Evolutionary conservation across 2,329 filamentous ascomycete species (phyloP).

Genomic region (Periconia sp.): DNA sequence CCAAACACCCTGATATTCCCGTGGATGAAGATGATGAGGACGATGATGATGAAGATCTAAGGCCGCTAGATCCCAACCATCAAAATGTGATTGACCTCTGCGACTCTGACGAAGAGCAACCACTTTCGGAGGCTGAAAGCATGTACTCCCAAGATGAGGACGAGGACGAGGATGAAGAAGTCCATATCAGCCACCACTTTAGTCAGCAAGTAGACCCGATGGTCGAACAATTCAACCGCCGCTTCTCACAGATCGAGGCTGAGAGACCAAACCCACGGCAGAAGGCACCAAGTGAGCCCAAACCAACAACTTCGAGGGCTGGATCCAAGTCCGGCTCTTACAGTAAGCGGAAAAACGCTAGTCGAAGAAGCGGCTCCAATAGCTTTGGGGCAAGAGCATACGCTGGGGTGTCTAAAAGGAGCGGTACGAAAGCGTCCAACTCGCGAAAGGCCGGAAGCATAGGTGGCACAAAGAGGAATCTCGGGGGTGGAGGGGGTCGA

Average conservation of each 20-base stretch:
- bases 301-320: conserved; percentile 16
- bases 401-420: conserved; percentile 25
- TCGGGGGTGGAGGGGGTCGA: conserved; percentile 14
- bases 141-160: conserved; percentile 29
- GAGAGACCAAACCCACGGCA: conserved; percentile 8
- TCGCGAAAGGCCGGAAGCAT: conserved; percentile 5
- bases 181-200: conserved; percentile 39
- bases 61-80: conserved; percentile 57
- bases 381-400: conserved; percentile 18
- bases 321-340: conserved; percentile 20
- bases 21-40: conserved; percentile 45
- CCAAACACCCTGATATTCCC: conserved; percentile 20
- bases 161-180: conserved; percentile 21
- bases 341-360: conserved; percentile 23
- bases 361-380: conserved; percentile 24
- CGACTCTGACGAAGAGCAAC: conserved; percentile 31
- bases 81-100: conserved; percentile 55
- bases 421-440: conserved; percentile 20
- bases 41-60: conserved; percentile 45
- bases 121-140: conserved; percentile 21
- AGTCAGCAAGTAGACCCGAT: conserved; percentile 28
- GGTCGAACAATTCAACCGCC: conserved; percentile 38
- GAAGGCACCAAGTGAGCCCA: conserved; percentile 17
- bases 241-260: conserved; percentile 26
- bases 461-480: conserved; percentile 13